Base-by-base conservation (phyloP, 106 monocot genomes). In the Allium sativum region DNA sequence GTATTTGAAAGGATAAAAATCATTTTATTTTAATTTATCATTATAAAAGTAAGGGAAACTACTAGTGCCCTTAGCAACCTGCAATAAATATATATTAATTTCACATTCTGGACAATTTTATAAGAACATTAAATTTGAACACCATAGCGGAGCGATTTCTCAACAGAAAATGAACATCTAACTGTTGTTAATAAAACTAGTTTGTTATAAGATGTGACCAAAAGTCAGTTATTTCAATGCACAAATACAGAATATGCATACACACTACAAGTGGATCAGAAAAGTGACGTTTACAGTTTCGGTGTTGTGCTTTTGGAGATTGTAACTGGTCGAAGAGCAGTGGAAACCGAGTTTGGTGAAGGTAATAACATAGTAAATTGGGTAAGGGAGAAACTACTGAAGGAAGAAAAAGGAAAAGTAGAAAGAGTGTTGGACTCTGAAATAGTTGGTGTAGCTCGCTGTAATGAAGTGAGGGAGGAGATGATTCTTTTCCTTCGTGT, bases 301-400 rank as follows among this genome's bases (percentile, higher is more conserved):
- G 93, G 93, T 5, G 93, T 93, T 48, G 84, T 93, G 65, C 61
- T 94, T 58, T 66, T 83, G 78, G 93, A 94, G 81, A 80, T 94
- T 22, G 71, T 90, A 64, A 94, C 58, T 44, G 93, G 93, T 47
- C 64, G 83, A 65, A 68, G 82, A 44, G 56, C 89, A 17, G 93
- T 90, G 67, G 93, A 79, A 60, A 72, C 81, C 18, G 89, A 82
- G 57, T 92, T 78, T 69, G 91, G 91, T 3, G 93, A 85, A 68
- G 93, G 89, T 45, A 88, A 76, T 66, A 85, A 70, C 68, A 78
- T 94, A 6, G 83, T 79, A n/a, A 83, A 94, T 1, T 89, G 93
- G 93, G 86, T 90, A 54, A 78, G 78, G 67, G 43, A 19, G 43
- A 83, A 70, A 61, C 55, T 75, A 40, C 6, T 15, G 41, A 70